Conservation (phyloP, 306 rosid species). For the Quercus ilex region DNA sequence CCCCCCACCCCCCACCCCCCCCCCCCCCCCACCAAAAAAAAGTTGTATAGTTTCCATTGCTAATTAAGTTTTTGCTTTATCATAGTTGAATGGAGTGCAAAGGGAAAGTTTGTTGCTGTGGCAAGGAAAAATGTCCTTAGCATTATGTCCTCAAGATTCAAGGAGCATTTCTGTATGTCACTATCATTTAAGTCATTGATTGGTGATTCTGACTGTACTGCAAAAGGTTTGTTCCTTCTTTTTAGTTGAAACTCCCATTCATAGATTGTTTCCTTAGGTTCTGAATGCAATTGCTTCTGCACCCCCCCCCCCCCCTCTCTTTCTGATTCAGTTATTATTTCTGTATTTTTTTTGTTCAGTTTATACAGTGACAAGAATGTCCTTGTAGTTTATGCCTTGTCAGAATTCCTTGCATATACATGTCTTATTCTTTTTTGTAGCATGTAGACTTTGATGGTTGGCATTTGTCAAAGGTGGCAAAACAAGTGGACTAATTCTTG, state of each 20-base stretch:
- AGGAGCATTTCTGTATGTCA: constrained; percentile 49
- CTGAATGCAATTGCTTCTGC: background rate
- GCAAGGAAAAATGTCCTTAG: constrained; percentile 59
- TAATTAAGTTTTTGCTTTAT: constrained; percentile 18
- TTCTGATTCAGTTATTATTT: background rate
- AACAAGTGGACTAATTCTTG: background rate
- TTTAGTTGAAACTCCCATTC: background rate
- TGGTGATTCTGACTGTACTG: constrained; percentile 34
- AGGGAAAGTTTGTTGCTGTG: constrained; percentile 68
- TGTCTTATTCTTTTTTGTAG: background rate
- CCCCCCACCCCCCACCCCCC: too few species aligned
- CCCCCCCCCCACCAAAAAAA: too few species aligned
- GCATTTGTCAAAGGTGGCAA: background rate
- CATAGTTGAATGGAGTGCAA: constrained; percentile 71
- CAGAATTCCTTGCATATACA: background rate
- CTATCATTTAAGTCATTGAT: constrained; percentile 46
- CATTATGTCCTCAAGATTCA: constrained; percentile 65
- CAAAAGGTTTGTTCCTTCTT: constrained; percentile 50
- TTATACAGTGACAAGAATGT: background rate
- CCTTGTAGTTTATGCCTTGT: background rate
- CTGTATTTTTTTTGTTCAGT: background rate
- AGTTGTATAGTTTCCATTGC: constrained; percentile 9
- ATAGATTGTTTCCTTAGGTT: background rate
- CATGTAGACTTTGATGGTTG: background rate
- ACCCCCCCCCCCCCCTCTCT: background rate